Evolutionary conservation across 805 yeast species (phyloP), one percentile per base, ranked within the genome.

Genomic region (Metschnikowia vanudenii): DNA sequence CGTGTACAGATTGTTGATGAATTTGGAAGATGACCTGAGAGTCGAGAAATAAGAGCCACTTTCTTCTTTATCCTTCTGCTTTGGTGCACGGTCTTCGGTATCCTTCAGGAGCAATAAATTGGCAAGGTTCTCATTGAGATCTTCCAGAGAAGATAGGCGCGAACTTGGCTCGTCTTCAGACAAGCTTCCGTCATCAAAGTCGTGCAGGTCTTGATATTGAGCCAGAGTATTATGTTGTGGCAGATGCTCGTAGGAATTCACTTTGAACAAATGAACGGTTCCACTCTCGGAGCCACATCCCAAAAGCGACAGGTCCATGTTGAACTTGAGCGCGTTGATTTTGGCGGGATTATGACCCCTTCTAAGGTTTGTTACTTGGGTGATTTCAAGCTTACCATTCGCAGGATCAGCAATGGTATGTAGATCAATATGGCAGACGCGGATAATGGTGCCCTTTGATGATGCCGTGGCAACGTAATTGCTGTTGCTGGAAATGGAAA

Each of bases 71-170:
- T 41, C 39, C 26, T 29, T 39, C 5, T 17, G 14, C 17, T 18
- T 18, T 12, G 16, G 32, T 18, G 50, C 39, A n/a, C 46, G 43
- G 19, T 43, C 47, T 20, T 43, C 47, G 19, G 50, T 52, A 20
- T 38, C 51, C 16, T 45, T 49, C 68, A 61, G 44, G 12, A 68
- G 53, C 7, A 73, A 54, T 30, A 71, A 56, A 41, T 64, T 69
- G 13, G 75, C 74, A 34, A 72, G 54, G 52, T 71, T 72, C 36
- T 71, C 76, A 50, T 72, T 70, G 47, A 72, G 59, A 50, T 70
- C 74, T 41, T 71, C 75, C 34, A 69, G 66, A 38, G 68, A 63
- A 26, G 54, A 52, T n/a, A 49, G 60, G 20, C 56, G 56, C 3
- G 57, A 59, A 8, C 43, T 43, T 4, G 56, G 61, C 26, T 54